Percentiles rank a stretch among this genome's conserved stretches.
phyloP scores from a whole-genome alignment of 2,329 filamentous ascomycete species.

The Ceratocystis cubensis region DNA sequence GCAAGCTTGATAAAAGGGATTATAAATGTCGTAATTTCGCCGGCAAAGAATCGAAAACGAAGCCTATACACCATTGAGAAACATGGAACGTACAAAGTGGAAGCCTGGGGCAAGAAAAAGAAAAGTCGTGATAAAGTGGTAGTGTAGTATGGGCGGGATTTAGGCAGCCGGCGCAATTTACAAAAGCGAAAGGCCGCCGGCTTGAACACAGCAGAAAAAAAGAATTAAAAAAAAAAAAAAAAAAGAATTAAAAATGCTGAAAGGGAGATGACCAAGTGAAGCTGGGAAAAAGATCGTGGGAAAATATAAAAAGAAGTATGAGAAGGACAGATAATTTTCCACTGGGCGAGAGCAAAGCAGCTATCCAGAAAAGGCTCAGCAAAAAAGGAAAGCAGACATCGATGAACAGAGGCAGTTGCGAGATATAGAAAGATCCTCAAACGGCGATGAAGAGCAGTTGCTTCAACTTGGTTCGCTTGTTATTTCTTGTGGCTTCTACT shows the following conservation, averaged over 20 bases:
- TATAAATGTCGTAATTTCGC: too few species aligned
- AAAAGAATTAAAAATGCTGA: background rate
- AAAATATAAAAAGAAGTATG: slow-evolving; percentile 11
- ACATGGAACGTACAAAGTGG: background rate
- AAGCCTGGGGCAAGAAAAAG: background rate
- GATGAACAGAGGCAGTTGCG: slow-evolving; percentile 3
- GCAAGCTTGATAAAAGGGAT: too few species aligned
- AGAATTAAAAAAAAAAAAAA: background rate
- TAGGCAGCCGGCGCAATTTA: background rate
- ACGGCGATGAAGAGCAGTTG: slow-evolving; percentile 12
- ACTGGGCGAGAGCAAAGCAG: background rate
- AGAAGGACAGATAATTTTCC: background rate
- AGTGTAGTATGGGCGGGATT: background rate
- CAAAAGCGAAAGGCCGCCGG: slow-evolving; percentile 7
- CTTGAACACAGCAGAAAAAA: background rate
- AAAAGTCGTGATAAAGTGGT: slow-evolving; percentile 4
- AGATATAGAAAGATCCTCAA: slow-evolving; percentile 13
- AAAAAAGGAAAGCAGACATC: background rate
- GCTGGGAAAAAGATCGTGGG: background rate
- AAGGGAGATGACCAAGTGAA: background rate
- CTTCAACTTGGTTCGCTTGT: slow-evolving; percentile 2
- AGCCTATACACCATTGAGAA: too few species aligned
- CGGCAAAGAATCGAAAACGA: too few species aligned
- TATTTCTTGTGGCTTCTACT: background rate
- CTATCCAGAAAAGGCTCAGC: background rate